phyloP scores from a whole-genome alignment of 2,329 filamentous ascomycete genomes.

The Fusarium sp. region DNA sequence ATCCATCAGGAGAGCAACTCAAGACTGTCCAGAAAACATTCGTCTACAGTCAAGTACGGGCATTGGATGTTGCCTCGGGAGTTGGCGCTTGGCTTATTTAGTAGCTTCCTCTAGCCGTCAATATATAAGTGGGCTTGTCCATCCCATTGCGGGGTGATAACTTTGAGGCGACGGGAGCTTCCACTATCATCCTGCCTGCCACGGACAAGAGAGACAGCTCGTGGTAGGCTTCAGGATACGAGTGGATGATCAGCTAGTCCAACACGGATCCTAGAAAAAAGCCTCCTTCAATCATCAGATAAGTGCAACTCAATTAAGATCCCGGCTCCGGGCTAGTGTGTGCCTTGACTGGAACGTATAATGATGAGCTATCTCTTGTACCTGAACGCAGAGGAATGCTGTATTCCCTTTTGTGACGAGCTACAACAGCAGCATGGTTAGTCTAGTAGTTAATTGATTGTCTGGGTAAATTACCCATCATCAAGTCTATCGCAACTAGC shows the following conservation, averaged over 20 bases:
- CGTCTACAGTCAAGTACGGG: not conserved
- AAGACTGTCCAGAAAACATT: not conserved
- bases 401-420: not conserved
- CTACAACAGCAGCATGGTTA: not conserved
- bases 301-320: not conserved
- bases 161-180: conserved; percentile 9
- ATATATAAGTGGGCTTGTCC: conserved; percentile 4
- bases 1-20: not conserved
- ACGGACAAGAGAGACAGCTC: not conserved
- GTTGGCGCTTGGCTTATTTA: conserved; percentile 5
- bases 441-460: not conserved
- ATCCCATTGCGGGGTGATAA: conserved; percentile 11
- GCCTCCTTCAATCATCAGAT: not conserved
- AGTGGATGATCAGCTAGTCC: conserved; percentile 21
- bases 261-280: conserved; percentile 3
- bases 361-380: not conserved
- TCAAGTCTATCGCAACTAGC: not conserved
- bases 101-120: not conserved
- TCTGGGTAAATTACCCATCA: not conserved
- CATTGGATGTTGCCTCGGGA: not conserved
- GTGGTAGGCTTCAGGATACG: conserved; percentile 3
- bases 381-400: conserved; percentile 20
- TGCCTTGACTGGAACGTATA: conserved; percentile 19
- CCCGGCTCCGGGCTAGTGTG: conserved; percentile 25
- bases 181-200: not conserved